phyloP scores from a whole-genome alignment of 2,329 filamentous ascomycete species.

The Fusarium sp. region DNA sequence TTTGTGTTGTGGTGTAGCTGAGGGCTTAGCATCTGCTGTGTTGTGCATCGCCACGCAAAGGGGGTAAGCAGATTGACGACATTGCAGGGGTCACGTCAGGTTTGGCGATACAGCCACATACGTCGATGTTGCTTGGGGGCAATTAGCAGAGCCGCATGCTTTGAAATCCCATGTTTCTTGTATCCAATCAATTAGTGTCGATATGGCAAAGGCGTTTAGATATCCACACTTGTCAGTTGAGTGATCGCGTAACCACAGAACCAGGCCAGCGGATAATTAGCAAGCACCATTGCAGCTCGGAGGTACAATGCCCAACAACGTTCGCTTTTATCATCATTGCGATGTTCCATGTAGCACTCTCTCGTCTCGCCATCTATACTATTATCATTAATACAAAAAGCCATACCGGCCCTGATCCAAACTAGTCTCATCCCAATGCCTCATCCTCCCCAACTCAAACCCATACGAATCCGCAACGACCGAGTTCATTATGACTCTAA shows the following conservation, averaged over 20 bases:
- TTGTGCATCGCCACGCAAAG: not conserved
- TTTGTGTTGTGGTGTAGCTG: not conserved
- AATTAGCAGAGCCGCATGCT: not conserved
- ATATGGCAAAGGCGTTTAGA: not conserved
- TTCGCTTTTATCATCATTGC: accelerated
- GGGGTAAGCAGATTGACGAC: not conserved
- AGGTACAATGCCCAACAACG: not conserved
- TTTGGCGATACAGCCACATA: constrained; percentile 3
- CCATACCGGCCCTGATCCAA: not conserved
- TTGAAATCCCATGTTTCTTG: not conserved
- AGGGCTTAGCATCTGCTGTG: not conserved
- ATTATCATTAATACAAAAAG: not conserved
- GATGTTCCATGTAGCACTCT: accelerated
- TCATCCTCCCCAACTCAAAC: constrained; percentile 18
- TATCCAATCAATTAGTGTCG: not conserved
- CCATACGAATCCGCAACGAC: constrained; percentile 17
- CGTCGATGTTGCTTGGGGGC: not conserved
- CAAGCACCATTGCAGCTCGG: not conserved
- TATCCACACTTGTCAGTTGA: not conserved
- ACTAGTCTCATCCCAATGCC: constrained; percentile 4
- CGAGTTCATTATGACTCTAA: constrained; percentile 8
- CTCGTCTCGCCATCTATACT: accelerated
- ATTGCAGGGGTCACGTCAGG: not conserved
- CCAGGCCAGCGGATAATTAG: not conserved
- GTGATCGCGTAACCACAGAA: too few relatives aligned